Percentiles rank a stretch among this genome's conserved stretches.
These are phyloP conservation scores for Colletotrichum theobromicola DNA, from an alignment of 2,329 filamentous ascomycete species.

Conservation along the genomic window DNA sequence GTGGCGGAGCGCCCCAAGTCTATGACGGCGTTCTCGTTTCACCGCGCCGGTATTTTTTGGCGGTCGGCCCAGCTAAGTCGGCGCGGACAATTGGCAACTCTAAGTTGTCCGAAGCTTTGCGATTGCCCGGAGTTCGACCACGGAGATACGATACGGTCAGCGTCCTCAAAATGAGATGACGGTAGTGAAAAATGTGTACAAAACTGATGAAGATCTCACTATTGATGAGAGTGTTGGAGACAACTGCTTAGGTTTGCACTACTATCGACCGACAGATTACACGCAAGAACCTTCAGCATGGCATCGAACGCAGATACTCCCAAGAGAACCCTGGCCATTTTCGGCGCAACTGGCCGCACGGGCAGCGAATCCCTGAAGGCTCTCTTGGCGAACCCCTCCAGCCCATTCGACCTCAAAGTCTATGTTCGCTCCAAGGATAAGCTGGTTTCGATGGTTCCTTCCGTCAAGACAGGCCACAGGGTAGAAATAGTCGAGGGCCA, in stretches of 20 bases:
- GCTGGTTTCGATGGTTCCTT: background rate
- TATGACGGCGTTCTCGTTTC: background rate
- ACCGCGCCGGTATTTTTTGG: background rate
- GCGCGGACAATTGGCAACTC: background rate
- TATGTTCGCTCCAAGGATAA: constrained; percentile 2
- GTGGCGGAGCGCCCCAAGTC: background rate
- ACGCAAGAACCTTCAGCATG: background rate
- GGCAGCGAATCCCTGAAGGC: constrained; percentile 10
- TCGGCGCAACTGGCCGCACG: constrained; percentile 13
- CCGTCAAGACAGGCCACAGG: background rate
- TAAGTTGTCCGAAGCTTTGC: background rate
- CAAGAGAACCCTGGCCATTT: background rate
- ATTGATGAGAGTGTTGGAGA: background rate
- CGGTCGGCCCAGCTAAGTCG: background rate
- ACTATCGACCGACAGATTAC: background rate
- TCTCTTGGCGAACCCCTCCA: background rate
- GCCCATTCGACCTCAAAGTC: background rate
- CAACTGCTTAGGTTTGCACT: background rate
- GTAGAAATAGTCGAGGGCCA: constrained; percentile 6
- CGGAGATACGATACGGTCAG: background rate
- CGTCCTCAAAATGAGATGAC: background rate
- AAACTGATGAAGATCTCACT: background rate
- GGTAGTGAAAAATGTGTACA: background rate
- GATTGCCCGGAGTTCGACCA: background rate
- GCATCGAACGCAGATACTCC: background rate